phyloP scores from a whole-genome alignment of 2,329 filamentous ascomycete species.

The Chaetomium olivaceum region DNA sequence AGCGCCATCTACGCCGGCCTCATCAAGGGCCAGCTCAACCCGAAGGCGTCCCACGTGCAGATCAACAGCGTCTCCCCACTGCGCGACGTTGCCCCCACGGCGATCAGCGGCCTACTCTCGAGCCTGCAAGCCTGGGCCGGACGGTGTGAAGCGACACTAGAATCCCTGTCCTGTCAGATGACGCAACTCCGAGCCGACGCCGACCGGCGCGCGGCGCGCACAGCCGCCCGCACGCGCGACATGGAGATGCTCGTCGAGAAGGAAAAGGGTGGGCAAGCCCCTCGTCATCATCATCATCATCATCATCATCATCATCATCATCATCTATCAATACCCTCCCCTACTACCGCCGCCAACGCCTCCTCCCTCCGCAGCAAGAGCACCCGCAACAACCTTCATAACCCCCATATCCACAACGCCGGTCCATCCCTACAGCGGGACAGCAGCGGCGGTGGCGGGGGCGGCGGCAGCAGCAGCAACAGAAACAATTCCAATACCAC shows the following conservation, averaged over 20 bases:
- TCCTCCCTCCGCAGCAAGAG: background rate
- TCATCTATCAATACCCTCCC: slow-evolving; percentile 24
- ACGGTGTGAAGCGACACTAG: slow-evolving; percentile 74
- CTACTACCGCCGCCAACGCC: background rate
- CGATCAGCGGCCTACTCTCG: slow-evolving; percentile 66
- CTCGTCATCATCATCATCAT: slow-evolving; percentile 20
- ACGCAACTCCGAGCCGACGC: slow-evolving; percentile 63
- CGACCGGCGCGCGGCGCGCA: slow-evolving; percentile 52
- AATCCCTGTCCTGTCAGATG: slow-evolving; percentile 75
- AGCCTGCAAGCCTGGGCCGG: slow-evolving; percentile 73
- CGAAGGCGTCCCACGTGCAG: slow-evolving; percentile 69
- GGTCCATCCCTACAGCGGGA: background rate
- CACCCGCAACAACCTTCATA: slow-evolving; percentile 4
- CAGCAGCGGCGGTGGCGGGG: background rate
- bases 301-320: background rate
- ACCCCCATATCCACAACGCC: background rate
- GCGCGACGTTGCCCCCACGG: slow-evolving; percentile 77
- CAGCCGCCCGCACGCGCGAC: slow-evolving; percentile 49
- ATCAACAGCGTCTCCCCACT: slow-evolving; percentile 81
- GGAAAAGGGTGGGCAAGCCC: slow-evolving; percentile 35
- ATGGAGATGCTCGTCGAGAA: slow-evolving; percentile 53
- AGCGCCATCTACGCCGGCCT: slow-evolving; percentile 84
- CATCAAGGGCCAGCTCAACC: slow-evolving; percentile 79
- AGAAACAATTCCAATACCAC: background rate
- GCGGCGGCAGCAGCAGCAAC: background rate